Conservation (phyloP, 169 alveolate genomes). For the Condylostoma magnum region DNA sequence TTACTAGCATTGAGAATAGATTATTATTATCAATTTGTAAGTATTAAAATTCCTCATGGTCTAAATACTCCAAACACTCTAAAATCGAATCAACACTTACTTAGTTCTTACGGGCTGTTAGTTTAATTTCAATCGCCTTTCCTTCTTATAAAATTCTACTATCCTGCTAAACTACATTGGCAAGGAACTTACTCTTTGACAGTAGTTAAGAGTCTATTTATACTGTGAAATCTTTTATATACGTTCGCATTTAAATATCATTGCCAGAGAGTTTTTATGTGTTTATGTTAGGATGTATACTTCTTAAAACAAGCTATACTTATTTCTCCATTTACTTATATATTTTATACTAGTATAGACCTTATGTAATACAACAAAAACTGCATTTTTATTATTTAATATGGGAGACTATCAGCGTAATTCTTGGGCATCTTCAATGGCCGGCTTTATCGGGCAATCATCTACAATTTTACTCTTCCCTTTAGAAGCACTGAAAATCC, state of each 20-base stretch:
- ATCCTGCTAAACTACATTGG: not conserved
- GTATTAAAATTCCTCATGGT: not conserved
- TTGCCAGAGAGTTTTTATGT: not conserved
- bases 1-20: slow-evolving; percentile 23
- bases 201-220: not conserved
- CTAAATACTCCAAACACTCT: slow-evolving; percentile 17
- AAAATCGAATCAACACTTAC: slow-evolving; percentile 19
- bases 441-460: slow-evolving; percentile 20
- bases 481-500: slow-evolving; percentile 18
- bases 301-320: slow-evolving; percentile 8
- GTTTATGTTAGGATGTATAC: slow-evolving; percentile 24
- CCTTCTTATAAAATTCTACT: not conserved
- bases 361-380: no score
- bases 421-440: not conserved
- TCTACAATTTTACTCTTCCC: slow-evolving; percentile 11
- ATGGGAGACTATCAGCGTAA: no score
- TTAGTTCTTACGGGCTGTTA: slow-evolving; percentile 26
- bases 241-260: slow-evolving; percentile 5
- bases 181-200: not conserved
- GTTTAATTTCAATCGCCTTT: slow-evolving; percentile 28
- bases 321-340: no score
- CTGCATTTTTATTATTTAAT: no score
- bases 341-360: no score
- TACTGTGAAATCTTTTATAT: slow-evolving; percentile 7
- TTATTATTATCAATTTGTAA: not conserved